phyloP scores from a whole-genome alignment of 495 filamentous ascomycete species.

The Podospora pseudocomata region DNA sequence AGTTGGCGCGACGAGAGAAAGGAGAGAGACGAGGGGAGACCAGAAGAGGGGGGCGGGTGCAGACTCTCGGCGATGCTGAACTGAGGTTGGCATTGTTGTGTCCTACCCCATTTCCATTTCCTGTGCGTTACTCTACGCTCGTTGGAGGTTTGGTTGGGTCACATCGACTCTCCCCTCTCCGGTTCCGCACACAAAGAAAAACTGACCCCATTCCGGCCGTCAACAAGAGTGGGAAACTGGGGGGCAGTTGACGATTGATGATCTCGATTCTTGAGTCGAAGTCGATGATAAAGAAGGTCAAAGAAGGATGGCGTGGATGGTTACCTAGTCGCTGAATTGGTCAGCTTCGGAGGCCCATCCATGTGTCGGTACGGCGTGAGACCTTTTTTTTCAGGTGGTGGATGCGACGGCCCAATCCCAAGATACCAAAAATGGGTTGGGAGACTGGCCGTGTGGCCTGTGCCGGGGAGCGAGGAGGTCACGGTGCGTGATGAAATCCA shows the following conservation, averaged over 20 bases:
- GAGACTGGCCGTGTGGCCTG: not conserved
- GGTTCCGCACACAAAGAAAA: constrained; percentile 2
- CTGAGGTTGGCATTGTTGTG: constrained; percentile 3
- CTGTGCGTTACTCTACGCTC: not conserved
- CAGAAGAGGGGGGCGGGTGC: not conserved
- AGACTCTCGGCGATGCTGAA: constrained; percentile 6
- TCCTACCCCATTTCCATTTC: not conserved
- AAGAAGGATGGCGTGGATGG: not conserved
- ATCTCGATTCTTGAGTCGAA: not conserved
- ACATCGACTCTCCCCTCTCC: not conserved
- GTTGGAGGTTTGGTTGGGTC: constrained; percentile 6
- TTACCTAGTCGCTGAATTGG: constrained; percentile 11
- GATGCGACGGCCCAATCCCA: constrained; percentile 11
- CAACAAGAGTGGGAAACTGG: constrained; percentile 6
- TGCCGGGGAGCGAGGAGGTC: not conserved
- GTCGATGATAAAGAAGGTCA: not conserved
- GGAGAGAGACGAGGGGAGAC: constrained; percentile 1
- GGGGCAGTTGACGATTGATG: not conserved
- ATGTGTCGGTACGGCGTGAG: constrained; percentile 17
- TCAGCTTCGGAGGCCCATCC: constrained; percentile 11
- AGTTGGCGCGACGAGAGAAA: constrained; percentile 4
- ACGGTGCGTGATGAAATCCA: not conserved
- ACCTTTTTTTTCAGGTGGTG: not conserved
- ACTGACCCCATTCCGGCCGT: constrained; percentile 16
- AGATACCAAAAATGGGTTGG: not conserved